These are phyloP conservation scores for Tagetes erecta DNA, from an alignment of 129 eudicot species.

Conservation along the genomic window DNA sequence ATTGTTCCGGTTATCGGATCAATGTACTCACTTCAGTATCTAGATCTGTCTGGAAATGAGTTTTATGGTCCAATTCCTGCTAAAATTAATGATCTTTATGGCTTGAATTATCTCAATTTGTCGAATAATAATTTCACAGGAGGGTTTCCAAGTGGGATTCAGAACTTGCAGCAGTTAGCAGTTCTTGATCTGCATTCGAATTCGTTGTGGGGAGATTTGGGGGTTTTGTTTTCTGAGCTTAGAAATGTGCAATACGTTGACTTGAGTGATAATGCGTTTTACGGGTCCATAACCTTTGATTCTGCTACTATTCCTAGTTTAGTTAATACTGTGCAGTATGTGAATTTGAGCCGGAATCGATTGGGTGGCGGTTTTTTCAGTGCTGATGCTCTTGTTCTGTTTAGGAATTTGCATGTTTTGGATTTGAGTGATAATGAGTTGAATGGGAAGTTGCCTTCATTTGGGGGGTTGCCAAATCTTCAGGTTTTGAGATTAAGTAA, in stretches of 20 bases:
- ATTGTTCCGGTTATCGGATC: slow-evolving; percentile 71
- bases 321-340: slow-evolving; percentile 65
- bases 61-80: slow-evolving; percentile 90
- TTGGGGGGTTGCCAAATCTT: slow-evolving; percentile 61
- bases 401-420: slow-evolving; percentile 76
- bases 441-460: slow-evolving; percentile 72
- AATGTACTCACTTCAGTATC: slow-evolving; percentile 56
- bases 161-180: slow-evolving; percentile 70
- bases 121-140: slow-evolving; percentile 59
- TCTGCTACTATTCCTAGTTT: slow-evolving; percentile 50
- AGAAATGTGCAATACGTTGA: slow-evolving; percentile 79
- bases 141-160: slow-evolving; percentile 63
- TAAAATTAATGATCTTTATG: slow-evolving; percentile 62
- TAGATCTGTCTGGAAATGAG: slow-evolving; percentile 77
- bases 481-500: slow-evolving; percentile 58
- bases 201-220: slow-evolving; percentile 65
- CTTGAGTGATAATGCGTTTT: slow-evolving; percentile 69
- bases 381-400: slow-evolving; percentile 46
- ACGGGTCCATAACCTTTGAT: slow-evolving; percentile 54
- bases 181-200: slow-evolving; percentile 79
- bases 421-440: slow-evolving; percentile 79
- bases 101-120: slow-evolving; percentile 66
- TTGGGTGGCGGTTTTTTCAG: slow-evolving; percentile 64
- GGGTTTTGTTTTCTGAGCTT: slow-evolving; percentile 54
- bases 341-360: slow-evolving; percentile 72